Evolutionary conservation across 2,329 filamentous ascomycete species (phyloP).

Genomic region (Aspergillus sp.): DNA sequence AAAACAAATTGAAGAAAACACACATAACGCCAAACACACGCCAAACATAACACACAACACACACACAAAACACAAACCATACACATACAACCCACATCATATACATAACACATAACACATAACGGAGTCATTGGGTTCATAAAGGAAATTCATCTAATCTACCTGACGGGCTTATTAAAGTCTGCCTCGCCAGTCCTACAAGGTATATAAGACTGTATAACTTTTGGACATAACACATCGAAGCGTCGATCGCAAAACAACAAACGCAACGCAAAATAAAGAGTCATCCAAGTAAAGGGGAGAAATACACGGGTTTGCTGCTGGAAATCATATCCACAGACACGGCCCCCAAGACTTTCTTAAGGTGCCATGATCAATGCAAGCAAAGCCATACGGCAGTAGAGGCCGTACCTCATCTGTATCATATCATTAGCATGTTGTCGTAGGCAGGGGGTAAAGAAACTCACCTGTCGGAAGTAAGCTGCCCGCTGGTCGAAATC

Average conservation of each 20-base stretch:
- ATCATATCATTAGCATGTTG: slow-evolving; percentile 47
- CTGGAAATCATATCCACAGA: slow-evolving; percentile 24
- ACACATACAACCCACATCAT: slow-evolving; percentile 31
- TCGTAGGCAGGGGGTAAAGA: slow-evolving; percentile 1
- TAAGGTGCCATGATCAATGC: slow-evolving; percentile 80
- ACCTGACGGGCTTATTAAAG: slow-evolving; percentile 35
- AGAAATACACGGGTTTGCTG: slow-evolving; percentile 23
- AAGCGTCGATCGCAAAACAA: slow-evolving; percentile 22
- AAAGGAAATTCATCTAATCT: slow-evolving; percentile 44
- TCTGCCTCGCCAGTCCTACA: slow-evolving; percentile 35
- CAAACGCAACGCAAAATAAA: slow-evolving; percentile 23
- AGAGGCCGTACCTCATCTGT: slow-evolving; percentile 96
- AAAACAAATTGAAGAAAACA: slow-evolving; percentile 20
- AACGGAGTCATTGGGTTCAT: slow-evolving; percentile 38
- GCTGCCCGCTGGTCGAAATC: slow-evolving; percentile 96
- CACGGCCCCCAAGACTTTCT: slow-evolving; percentile 20
- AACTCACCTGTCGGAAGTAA: slow-evolving; percentile 97
- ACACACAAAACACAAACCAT: slow-evolving; percentile 28
- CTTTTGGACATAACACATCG: slow-evolving; percentile 33
- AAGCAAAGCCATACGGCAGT: slow-evolving; percentile 96
- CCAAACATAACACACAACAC: slow-evolving; percentile 27
- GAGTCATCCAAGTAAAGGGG: slow-evolving; percentile 23
- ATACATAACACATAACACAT: slow-evolving; percentile 36
- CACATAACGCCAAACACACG: slow-evolving; percentile 24
- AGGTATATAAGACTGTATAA: slow-evolving; percentile 36